phyloP scores from a whole-genome alignment of 805 yeast genomes.

The Candida quercuum region DNA sequence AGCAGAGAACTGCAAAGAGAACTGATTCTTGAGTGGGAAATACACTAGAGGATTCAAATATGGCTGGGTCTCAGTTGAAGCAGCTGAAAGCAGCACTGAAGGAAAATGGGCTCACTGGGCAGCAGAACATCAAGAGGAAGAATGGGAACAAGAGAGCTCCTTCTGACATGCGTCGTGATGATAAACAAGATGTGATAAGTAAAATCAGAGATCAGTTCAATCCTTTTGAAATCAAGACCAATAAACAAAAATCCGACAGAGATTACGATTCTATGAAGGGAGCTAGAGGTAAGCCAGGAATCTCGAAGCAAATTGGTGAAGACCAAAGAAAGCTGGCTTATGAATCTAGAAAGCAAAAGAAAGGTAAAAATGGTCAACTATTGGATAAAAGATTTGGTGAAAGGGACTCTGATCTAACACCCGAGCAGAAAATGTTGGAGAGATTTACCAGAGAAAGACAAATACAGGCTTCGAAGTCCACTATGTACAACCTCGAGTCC shows the following conservation, averaged over 20 bases:
- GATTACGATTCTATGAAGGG: constrained; percentile 36
- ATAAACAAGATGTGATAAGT: constrained; percentile 47
- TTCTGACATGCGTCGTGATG: constrained; percentile 65
- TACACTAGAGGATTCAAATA: no score
- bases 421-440: constrained; percentile 92
- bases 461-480: constrained; percentile 46
- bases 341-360: constrained; percentile 54
- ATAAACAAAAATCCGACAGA: constrained; percentile 56
- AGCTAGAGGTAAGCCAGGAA: constrained; percentile 64
- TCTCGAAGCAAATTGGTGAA: constrained; percentile 64
- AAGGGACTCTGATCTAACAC: constrained; percentile 58
- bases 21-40: no score
- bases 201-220: constrained; percentile 80
- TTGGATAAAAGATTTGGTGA: constrained; percentile 93
- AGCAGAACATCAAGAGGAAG: constrained; percentile 57
- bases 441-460: constrained; percentile 90
- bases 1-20: no score
- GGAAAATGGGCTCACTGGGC: constrained; percentile 82
- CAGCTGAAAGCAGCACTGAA: constrained; percentile 72
- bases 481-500: constrained; percentile 72
- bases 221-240: constrained; percentile 78
- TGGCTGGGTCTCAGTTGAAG: constrained; percentile 89
- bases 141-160: constrained; percentile 46
- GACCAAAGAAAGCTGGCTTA: constrained; percentile 56
- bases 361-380: constrained; percentile 73